Percentiles rank a stretch among this genome's conserved stretches.
phyloP scores from a whole-genome alignment of 345 rosid species.

The Corchorus capsularis region DNA sequence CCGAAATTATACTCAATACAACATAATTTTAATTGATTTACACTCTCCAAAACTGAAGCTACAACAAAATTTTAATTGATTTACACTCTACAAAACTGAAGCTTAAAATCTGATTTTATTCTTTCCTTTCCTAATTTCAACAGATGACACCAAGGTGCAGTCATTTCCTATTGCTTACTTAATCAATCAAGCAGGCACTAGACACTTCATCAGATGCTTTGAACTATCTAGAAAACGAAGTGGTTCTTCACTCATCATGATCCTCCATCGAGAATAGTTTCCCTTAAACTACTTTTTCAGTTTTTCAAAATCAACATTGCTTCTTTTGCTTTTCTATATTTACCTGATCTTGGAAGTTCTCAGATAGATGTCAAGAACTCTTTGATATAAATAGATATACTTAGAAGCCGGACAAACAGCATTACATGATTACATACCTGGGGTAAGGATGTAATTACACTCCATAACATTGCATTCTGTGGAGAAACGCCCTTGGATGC shows the following conservation, averaged over 20 bases:
- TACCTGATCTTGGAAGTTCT: neutral
- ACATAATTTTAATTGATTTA: neutral
- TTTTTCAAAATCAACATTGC: neutral
- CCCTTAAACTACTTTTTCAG: neutral
- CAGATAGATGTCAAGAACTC: slow-evolving; percentile 1
- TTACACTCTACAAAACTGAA: neutral
- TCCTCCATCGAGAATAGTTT: slow-evolving; percentile 3
- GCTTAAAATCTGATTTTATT: neutral
- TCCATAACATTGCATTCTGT: slow-evolving; percentile 99
- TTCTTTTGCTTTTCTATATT: neutral
- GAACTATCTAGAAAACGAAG: neutral
- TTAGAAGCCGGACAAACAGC: slow-evolving; percentile 15
- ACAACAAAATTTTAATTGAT: neutral
- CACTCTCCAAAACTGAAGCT: neutral
- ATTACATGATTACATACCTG: slow-evolving; percentile 54
- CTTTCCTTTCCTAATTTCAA: neutral
- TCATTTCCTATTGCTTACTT: neutral
- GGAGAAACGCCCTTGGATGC: slow-evolving; percentile 99
- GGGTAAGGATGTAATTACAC: slow-evolving; percentile 95
- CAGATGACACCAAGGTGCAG: neutral
- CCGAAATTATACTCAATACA: neutral
- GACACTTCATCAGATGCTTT: neutral
- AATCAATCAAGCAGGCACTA: neutral
- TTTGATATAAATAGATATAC: neutral
- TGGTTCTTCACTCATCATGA: neutral